Evolutionary conservation across 129 eudicot genomes (phyloP).

Genomic region (Helichrysum umbraculigerum): DNA sequence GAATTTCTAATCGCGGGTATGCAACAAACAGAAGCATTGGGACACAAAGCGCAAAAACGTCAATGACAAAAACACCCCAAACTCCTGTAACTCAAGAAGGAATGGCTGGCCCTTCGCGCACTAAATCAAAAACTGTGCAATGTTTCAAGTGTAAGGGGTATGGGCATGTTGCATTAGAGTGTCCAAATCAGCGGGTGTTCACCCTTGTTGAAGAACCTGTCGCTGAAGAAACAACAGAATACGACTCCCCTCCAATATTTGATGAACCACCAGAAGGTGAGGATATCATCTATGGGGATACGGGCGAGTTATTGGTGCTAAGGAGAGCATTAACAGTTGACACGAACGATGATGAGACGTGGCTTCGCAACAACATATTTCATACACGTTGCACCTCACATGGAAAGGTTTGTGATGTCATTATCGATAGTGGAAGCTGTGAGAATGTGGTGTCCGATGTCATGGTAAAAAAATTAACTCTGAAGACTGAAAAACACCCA

Average conservation of each 20-base stretch:
- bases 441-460: background rate
- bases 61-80: background rate
- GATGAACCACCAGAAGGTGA: background rate
- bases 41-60: background rate
- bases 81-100: background rate
- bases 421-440: constrained; percentile 15
- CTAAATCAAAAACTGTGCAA: background rate
- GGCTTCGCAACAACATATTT: constrained; percentile 4
- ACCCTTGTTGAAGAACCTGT: background rate
- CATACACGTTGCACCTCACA: background rate
- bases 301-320: constrained; percentile 6
- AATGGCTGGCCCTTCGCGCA: background rate
- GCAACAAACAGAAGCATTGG: background rate
- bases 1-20: background rate
- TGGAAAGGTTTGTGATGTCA: constrained; percentile 10
- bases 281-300: constrained; percentile 7
- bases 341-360: background rate
- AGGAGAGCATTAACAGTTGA: background rate
- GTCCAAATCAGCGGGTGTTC: constrained; percentile 1
- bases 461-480: background rate
- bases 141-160: constrained; percentile 29
- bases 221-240: background rate
- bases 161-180: constrained; percentile 15
- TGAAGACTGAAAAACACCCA: constrained; percentile 8
- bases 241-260: background rate